These are phyloP conservation scores for Chalaropsis thielavioides DNA, from an alignment of 2,329 filamentous ascomycete genomes.

Conservation along the genomic window DNA sequence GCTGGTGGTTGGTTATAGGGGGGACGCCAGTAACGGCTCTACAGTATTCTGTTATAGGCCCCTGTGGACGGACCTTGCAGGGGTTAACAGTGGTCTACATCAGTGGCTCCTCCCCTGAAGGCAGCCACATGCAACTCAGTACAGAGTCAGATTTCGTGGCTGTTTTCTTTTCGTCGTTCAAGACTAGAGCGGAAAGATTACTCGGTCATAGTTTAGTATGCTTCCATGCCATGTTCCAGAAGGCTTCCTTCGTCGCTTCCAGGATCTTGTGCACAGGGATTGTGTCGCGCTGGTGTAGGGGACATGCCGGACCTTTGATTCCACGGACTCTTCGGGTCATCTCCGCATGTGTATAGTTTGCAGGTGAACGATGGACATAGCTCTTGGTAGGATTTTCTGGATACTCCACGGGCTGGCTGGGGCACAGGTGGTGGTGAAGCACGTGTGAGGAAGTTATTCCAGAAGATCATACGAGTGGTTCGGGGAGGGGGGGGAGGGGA, in stretches of 20 bases:
- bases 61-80: too few species aligned
- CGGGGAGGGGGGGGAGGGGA: neutral
- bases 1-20: neutral
- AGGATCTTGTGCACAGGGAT: neutral
- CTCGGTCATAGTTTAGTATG: neutral
- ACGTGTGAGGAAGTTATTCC: constrained; percentile 5
- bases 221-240: constrained; percentile 14
- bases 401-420: neutral
- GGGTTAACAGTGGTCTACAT: too few species aligned
- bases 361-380: constrained; percentile 6
- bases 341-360: constrained; percentile 1
- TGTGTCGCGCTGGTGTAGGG: constrained; percentile 1
- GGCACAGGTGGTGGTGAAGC: neutral
- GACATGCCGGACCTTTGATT: neutral
- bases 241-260: neutral
- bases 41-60: too few species aligned
- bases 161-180: neutral
- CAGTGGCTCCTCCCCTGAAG: too few species aligned
- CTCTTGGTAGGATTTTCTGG: constrained; percentile 6
- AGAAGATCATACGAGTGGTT: constrained; percentile 5
- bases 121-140: too few species aligned
- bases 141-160: too few species aligned
- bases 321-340: constrained; percentile 2
- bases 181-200: neutral
- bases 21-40: too few species aligned